Evolutionary conservation across 768 basidiomycete species (phyloP).

Genomic region (Pleurotus giganteus): DNA sequence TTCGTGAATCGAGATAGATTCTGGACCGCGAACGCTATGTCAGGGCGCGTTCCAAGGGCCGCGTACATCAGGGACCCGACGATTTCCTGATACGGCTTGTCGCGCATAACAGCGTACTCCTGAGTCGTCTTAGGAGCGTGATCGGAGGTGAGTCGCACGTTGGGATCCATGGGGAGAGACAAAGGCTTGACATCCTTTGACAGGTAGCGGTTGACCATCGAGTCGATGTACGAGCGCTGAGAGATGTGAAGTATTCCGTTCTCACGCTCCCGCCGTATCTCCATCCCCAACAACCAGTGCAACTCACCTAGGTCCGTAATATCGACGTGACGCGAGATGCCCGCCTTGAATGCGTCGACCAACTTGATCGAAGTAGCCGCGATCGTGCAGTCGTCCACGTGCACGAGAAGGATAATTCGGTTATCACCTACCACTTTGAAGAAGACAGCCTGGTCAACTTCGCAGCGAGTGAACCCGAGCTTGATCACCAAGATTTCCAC

Average conservation of each 20-base stretch:
- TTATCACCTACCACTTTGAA: slow-evolving; percentile 8
- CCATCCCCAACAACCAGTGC: slow-evolving; percentile 28
- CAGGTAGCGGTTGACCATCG: slow-evolving; percentile 22
- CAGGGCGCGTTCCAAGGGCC: no score
- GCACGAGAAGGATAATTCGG: slow-evolving; percentile 21
- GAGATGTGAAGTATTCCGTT: slow-evolving; percentile 20
- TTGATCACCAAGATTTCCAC: slow-evolving; percentile 12
- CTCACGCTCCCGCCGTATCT: slow-evolving; percentile 15
- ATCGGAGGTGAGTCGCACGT: no score
- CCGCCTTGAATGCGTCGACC: slow-evolving; percentile 22
- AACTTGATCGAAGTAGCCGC: slow-evolving; percentile 13
- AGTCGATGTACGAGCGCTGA: slow-evolving; percentile 31
- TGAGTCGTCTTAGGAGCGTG: no score
- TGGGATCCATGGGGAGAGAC: slow-evolving; percentile 25
- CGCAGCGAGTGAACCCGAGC: slow-evolving; percentile 18
- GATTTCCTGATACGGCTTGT: no score
- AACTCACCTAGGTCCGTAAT: slow-evolving; percentile 26
- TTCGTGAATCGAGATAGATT: slow-evolving; percentile 26
- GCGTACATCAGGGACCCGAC: no score
- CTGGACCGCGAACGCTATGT: slow-evolving; percentile 20
- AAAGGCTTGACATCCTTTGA: slow-evolving; percentile 23
- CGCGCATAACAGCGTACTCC: no score
- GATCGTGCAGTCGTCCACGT: slow-evolving; percentile 32
- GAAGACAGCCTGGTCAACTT: slow-evolving; percentile 25
- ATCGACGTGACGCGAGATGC: slow-evolving; percentile 18